Percentiles rank a stretch among this genome's conserved stretches.
These are phyloP conservation scores for Galerina sulciceps DNA, from an alignment of 768 basidiomycete species.

Conservation along the genomic window DNA sequence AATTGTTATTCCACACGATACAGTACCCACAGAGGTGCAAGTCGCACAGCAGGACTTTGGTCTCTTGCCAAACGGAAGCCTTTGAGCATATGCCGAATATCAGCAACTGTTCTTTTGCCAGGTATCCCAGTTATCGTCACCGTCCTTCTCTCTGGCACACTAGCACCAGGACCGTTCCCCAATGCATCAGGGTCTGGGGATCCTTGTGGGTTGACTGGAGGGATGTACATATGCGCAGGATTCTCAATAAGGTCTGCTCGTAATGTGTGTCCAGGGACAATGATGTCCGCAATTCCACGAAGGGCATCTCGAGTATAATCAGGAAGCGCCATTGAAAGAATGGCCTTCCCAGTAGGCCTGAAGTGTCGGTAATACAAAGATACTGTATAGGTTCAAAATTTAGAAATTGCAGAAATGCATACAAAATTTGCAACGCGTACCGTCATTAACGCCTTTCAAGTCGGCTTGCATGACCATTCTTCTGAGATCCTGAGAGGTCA, in stretches of 20 bases:
- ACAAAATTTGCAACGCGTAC: constrained; percentile 30
- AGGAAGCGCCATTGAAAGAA: constrained; percentile 55
- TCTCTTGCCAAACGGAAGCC: constrained; percentile 44
- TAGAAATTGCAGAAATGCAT: not conserved
- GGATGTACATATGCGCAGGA: constrained; percentile 11
- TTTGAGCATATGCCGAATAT: constrained; percentile 45
- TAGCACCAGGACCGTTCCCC: constrained; percentile 57
- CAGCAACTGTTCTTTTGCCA: constrained; percentile 39
- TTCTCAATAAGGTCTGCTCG: constrained; percentile 31
- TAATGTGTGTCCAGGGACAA: constrained; percentile 50
- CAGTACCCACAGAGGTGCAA: constrained; percentile 49
- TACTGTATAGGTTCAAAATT: constrained; percentile 39
- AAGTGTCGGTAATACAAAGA: constrained; percentile 64
- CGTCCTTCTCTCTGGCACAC: constrained; percentile 51
- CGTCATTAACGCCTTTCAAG: constrained; percentile 50
- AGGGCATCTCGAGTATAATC: constrained; percentile 47
- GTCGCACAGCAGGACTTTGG: constrained; percentile 43
- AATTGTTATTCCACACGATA: not conserved
- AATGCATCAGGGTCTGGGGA: not conserved
- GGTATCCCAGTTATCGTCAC: constrained; percentile 71
- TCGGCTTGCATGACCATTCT: constrained; percentile 43
- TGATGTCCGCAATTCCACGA: constrained; percentile 42
- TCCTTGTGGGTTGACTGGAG: not conserved
- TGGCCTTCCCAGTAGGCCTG: constrained; percentile 60
- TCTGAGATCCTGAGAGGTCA: constrained; percentile 59